Evolutionary conservation across 331 rosid genomes (phyloP).

Genomic region (Quercus tomentella): DNA sequence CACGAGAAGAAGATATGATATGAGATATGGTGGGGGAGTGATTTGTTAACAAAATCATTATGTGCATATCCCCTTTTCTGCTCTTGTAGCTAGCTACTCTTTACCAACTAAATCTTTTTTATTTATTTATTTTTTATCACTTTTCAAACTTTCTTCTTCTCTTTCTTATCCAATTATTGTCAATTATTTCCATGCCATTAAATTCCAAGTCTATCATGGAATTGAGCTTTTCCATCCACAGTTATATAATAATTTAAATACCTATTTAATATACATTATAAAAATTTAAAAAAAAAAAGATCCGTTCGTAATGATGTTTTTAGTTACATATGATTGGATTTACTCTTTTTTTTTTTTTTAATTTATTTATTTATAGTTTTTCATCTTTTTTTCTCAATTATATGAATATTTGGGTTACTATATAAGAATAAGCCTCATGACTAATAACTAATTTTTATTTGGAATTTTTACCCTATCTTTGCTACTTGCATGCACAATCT

Average conservation of each 20-base stretch:
- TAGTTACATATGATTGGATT: not conserved
- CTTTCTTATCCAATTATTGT: constrained; percentile 26
- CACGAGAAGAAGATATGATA: constrained; percentile 15
- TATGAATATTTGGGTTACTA: not conserved
- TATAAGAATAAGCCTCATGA: too few species aligned
- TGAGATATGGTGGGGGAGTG: constrained; percentile 39
- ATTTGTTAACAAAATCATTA: constrained; percentile 49
- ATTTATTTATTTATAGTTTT: not conserved
- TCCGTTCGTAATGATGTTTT: not conserved
- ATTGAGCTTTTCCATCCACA: constrained; percentile 6
- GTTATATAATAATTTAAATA: not conserved
- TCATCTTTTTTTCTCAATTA: not conserved
- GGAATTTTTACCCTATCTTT: too few species aligned
- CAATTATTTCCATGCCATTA: constrained; percentile 37
- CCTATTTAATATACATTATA: too few species aligned
- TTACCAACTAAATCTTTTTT: constrained; percentile 34
- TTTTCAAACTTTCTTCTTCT: constrained; percentile 27
- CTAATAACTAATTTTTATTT: too few species aligned
- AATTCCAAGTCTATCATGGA: constrained; percentile 31
- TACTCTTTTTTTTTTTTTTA: too few species aligned
- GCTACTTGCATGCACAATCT: too few species aligned
- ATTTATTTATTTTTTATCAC: not conserved
- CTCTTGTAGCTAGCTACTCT: constrained; percentile 28
- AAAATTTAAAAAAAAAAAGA: too few species aligned
- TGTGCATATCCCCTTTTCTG: constrained; percentile 40